Base-by-base conservation (phyloP, 2,329 filamentous ascomycete genomes). In the Xylaria sp. region DNA sequence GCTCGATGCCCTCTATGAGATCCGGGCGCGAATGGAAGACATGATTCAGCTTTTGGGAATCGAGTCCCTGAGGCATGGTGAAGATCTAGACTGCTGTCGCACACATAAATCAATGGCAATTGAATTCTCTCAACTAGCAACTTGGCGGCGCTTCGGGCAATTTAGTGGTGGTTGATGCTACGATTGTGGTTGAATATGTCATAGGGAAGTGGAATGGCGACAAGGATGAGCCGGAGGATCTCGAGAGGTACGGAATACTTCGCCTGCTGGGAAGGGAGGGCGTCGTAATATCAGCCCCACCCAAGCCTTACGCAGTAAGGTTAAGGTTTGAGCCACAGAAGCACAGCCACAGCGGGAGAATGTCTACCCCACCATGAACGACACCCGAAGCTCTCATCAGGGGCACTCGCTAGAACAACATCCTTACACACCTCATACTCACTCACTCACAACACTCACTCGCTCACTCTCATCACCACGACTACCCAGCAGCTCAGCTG, bases 21-120 rank as follows among this genome's bases (percentile, higher is more conserved):
- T 86, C 83, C 5, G 82, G 81, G 53, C 83, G 77, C 46, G 80
- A 76, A 59, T 79, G 73, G 69, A 87, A 85, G 64, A 84, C 78
- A 58, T 76, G 73, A 61, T 73, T 74, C 57, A 85, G 74, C 68
- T 74, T 79, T 69, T 82, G 72, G 60, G 70, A 72, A 66, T 85
- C 81, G 48, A 85, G 78, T 57, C 71, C 66, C 58, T 71, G 68
- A 56, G 76, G 67, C 78, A 80, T 81, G 63, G 49, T 70, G 56
- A 6, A 35, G 54, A 18, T 57, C 35, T 30, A 52, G 39, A 47
- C 49, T 8, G 51, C 46, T 23, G 52, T 49, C 30, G 37, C 51
- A 35, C 19, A 52, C 48, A 60, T 56, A 34, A 37, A 59, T 6
- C 35, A 52, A 18, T 13, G 42, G 42, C 19, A 39, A 46, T 53